Evolutionary conservation across 805 yeast species (phyloP), one percentile per base, ranked within the genome.

Genomic region (Starmerella gropengiesseri): DNA sequence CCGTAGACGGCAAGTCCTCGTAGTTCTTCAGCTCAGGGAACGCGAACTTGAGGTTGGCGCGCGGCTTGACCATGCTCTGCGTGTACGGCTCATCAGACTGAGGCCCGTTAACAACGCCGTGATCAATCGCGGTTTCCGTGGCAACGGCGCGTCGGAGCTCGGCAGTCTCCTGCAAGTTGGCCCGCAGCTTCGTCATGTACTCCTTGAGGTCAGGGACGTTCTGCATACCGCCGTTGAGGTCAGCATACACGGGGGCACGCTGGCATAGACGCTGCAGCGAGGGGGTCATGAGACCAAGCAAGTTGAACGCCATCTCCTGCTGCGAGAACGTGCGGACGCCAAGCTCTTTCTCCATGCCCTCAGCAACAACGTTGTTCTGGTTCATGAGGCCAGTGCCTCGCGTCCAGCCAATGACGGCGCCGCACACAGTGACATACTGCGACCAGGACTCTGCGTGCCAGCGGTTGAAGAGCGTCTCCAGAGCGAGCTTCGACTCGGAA

Each of bases 341-440:
- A 48, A 81, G 70, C 43, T 50, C 49, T 61, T 77, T 76, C 69
- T 91, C 99, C 60, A 91, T 83, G 55, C 96, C 96, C 68, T 87
- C 95, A 48, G 99, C 95, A 63, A 91, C 84, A 62, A 85, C 81
- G 70, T 91, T 91, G 74, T 91, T 91, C 56, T 80, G 96, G 59
- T 86, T 74, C 99, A 91, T 91, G 61, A 91, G 78, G 60, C 99
- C 99, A 47, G 99, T 91, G 66, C 99, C 99, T 74, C 99, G 84
- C 51, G 99, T 91, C 99, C 99, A 91, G 63, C 99, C 99, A 65
- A 91, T 91, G 54, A 91, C 75, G 35, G 98, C 96, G 72, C 99
- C 99, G 66, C 96, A 87, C 48, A 91, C 71, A 46, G 97, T 91
- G 68, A 91, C 77, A 70, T 83, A 91, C 52, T 81, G 70, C 35